These are phyloP conservation scores for Litsea cubeba DNA, from an alignment of 164 flowering plant species.

Conservation along the genomic window DNA sequence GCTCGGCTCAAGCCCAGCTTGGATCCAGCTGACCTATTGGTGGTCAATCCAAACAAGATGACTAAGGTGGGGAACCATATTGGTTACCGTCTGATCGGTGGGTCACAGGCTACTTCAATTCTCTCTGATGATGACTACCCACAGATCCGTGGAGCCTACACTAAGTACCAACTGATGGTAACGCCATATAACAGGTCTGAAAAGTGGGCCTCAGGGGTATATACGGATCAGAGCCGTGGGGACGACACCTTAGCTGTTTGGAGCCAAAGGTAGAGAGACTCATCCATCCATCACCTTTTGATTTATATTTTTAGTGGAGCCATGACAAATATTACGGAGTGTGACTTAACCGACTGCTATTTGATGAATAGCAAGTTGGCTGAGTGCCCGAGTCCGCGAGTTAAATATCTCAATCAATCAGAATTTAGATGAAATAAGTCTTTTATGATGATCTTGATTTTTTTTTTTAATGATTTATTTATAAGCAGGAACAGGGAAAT, in stretches of 20 bases:
- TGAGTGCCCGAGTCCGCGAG: no score
- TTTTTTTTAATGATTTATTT: no score
- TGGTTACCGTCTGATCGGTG: constrained; percentile 37
- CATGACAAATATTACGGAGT: no score
- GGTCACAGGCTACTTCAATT: constrained; percentile 15
- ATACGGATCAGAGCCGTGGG: constrained; percentile 35
- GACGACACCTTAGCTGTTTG: constrained; percentile 35
- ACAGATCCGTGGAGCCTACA: constrained; percentile 36
- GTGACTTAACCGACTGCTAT: no score
- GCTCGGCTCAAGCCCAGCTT: constrained; percentile 16
- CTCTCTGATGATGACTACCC: constrained; percentile 36
- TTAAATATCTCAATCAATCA: no score
- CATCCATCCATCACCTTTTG: no score
- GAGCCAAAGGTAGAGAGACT: constrained; percentile 14
- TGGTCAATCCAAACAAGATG: constrained; percentile 33
- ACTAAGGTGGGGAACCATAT: constrained; percentile 33
- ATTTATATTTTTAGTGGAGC: no score
- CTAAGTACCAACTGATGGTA: constrained; percentile 36
- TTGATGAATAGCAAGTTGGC: no score
- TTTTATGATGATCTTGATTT: no score
- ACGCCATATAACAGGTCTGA: constrained; percentile 48
- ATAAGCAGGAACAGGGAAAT: no score
- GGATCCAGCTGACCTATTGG: constrained; percentile 27
- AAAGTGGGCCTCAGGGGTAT: constrained; percentile 43
- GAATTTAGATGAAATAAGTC: no score